Base-by-base conservation (phyloP, 257 asterid species). In the Agastache rugosa region DNA sequence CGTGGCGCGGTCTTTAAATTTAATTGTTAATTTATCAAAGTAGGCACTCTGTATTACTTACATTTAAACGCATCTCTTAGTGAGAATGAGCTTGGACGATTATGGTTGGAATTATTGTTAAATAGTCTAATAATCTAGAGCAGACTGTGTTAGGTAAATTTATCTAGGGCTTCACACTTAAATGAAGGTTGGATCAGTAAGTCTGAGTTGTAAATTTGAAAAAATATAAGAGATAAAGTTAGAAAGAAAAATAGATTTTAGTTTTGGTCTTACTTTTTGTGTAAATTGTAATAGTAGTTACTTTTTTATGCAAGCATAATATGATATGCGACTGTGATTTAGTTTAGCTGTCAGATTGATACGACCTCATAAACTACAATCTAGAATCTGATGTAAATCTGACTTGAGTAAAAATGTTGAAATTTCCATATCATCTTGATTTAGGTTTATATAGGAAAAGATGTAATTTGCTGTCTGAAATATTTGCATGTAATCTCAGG, bases 61-160 rank as follows among this genome's bases (percentile, higher is more conserved):
- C 5, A 69, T 35, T 53, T 54, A 42, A 9, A 42, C 5, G 15
- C 48, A n/a, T 72, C 5, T 60, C 6, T 27, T 60, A 5, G 50
- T 17, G 69, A 59, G 37, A 16, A 20, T 42, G 76, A 71, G 75
- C 64, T 70, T 70, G 53, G 51, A 37, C 20, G 15, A n/a, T 53
- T 9, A 1, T 53, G 59, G 29, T 56, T 56, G 66, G 50, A 25
- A 51, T 55, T 56, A 14, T 71, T n/a, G n/a, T n/a, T 51, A 25
- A 55, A 39, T 48, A 48, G 55, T 56, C 14, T 58, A 37, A 37
- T 71, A 45, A n/a, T 47, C 35, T 59, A 44, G 69, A 72, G 60
- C 48, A 37, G 42, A 55, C 5, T 41, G 22, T 60, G 35, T 23
- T n/a, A 65, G 51, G 51, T 17, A 60, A 59, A 31, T 11, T 16